Evolutionary conservation across 352 stramenopile species (phyloP), one percentile per base, ranked within the genome.

Genomic region (Globisporangium parvum): DNA sequence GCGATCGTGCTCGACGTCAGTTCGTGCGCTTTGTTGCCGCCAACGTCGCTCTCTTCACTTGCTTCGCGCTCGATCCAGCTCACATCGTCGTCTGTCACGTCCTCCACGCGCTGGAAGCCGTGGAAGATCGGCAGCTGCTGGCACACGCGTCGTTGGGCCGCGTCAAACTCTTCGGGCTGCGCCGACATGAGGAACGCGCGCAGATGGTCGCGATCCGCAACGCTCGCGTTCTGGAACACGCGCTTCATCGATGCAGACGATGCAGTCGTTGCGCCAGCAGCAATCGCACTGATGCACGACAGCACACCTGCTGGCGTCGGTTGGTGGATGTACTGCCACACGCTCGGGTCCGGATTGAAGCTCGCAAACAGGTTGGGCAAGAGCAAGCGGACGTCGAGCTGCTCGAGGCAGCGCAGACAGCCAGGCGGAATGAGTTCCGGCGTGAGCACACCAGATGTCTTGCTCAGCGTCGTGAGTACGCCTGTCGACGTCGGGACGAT

Each of bases 271-370:
- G 15, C 23, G 10, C 23, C 3, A 3, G 28, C 42, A 10, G 65
- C 33, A 14, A 70, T 48, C 14, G 55, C 53, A 50, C 60, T 60
- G 68, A 80, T 64, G 45, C 69, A 71, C 11, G 75, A 73, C n/a
- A 88, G 44, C 20, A 87, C 65, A 26, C 77, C 77, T 20, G 57
- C 65, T 47, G 77, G 62, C 45, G 80, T 88, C 54, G 80, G 77
- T 47, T 90, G 77, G 45, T 90, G 75, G 44, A 90, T 78, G 59
- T 84, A 85, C 21, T 76, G 70, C 80, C 80, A 90, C n/a, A 90
- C 71, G 18, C 80, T 72, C 23, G 59, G 60, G 46, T 80, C 65
- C 2, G 77, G 76, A 40, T 83, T 72, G 47, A 83, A 73, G 41
- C 57, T 64, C 35, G 70, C 59, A 54, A 90, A 85, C 21, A 88